A percentile compares a stretch with the other conserved stretches of the same genome.
These are phyloP conservation scores for Xanthoceras sorbifolium DNA, from an alignment of 345 rosid species.

Conservation along the genomic window DNA sequence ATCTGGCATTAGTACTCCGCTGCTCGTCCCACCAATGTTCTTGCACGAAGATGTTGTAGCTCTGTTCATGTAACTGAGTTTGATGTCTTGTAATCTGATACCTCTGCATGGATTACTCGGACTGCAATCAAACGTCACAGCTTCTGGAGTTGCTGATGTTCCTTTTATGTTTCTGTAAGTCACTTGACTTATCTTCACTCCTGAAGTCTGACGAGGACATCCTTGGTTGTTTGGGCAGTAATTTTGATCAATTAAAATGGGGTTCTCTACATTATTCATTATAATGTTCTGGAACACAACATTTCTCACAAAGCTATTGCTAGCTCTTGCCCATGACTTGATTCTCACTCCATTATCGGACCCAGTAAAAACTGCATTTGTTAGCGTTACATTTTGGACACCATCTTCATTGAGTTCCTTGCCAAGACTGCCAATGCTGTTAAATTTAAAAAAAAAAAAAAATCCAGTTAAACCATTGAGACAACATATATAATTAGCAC, in stretches of 20 bases:
- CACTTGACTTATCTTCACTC: constrained; percentile 40
- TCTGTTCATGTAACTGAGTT: constrained; percentile 32
- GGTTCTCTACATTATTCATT: constrained; percentile 41
- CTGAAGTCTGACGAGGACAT: constrained; percentile 44
- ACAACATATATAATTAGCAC: not conserved
- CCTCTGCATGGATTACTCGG: constrained; percentile 31
- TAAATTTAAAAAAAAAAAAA: no score
- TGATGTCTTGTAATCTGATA: constrained; percentile 37
- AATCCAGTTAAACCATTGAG: no score
- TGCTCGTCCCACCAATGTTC: constrained; percentile 30
- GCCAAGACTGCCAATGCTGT: constrained; percentile 53
- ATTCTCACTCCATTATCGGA: constrained; percentile 53
- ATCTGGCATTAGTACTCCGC: constrained; percentile 28
- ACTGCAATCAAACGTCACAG: constrained; percentile 46
- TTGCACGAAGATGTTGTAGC: constrained; percentile 35
- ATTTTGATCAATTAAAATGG: constrained; percentile 50
- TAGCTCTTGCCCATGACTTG: constrained; percentile 50
- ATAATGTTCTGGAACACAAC: constrained; percentile 33
- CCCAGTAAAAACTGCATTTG: constrained; percentile 31
- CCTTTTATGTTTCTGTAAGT: constrained; percentile 44
- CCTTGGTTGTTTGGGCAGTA: constrained; percentile 43
- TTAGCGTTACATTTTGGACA: constrained; percentile 41
- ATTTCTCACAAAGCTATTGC: constrained; percentile 33
- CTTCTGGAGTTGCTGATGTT: constrained; percentile 40
- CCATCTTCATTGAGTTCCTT: constrained; percentile 34